A percentile compares a stretch with the other conserved stretches of the same genome.
phyloP scores from a whole-genome alignment of 768 basidiomycete genomes.

The Mrakia frigida region DNA sequence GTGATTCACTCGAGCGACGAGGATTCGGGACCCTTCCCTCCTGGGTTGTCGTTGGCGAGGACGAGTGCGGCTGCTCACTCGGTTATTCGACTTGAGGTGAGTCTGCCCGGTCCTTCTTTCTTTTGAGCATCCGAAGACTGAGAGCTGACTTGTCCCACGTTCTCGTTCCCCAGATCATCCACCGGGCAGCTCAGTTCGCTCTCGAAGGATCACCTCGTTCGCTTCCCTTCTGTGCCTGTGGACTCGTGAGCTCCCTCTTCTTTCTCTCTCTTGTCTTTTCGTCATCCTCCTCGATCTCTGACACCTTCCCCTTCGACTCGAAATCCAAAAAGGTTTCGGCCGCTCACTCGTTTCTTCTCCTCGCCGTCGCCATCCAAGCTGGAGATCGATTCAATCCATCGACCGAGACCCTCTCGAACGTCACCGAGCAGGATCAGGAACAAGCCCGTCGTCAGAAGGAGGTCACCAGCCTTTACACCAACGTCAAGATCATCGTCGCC shows the following conservation, averaged over 20 bases:
- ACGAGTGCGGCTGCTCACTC: conserved; percentile 27
- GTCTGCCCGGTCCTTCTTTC: neutral
- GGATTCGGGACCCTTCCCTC: conserved; percentile 21
- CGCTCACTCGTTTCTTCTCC: conserved; percentile 26
- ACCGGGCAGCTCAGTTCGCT: conserved; percentile 26
- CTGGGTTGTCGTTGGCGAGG: conserved; percentile 27
- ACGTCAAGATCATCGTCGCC: conserved; percentile 26
- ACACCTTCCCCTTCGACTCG: neutral
- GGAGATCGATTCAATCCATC: conserved; percentile 10
- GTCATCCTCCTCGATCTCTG: neutral
- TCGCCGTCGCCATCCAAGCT: conserved; percentile 28
- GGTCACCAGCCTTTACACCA: conserved; percentile 18
- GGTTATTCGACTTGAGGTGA: conserved; percentile 28
- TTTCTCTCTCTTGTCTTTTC: neutral
- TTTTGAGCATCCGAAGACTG: neutral
- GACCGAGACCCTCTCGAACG: neutral
- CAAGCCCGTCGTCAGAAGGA: neutral
- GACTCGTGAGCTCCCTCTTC: conserved; percentile 4
- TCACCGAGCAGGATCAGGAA: conserved; percentile 1
- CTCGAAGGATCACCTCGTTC: conserved; percentile 11
- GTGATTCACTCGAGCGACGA: conserved; percentile 18
- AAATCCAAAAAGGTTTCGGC: neutral
- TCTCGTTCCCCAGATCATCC: conserved; percentile 9
- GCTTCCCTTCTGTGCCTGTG: conserved; percentile 29
- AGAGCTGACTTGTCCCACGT: neutral